Evolutionary conservation across 2,329 filamentous ascomycete species (phyloP).

Genomic region (Calonectria montana): DNA sequence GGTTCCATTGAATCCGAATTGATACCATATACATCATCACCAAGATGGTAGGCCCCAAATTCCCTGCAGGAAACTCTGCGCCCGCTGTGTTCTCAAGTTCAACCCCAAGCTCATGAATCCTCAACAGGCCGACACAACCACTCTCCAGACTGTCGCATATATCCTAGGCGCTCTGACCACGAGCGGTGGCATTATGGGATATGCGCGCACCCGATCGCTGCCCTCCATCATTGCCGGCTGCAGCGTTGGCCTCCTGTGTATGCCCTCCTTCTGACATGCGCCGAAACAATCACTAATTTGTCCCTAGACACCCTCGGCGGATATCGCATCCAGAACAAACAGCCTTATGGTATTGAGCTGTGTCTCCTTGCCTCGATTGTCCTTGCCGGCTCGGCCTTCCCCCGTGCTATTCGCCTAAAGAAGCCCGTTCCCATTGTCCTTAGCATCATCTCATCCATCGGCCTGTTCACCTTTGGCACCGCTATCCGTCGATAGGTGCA

Average conservation of each 20-base stretch:
- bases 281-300: constrained; percentile 11
- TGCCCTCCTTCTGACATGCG: constrained; percentile 29
- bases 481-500: constrained; percentile 63
- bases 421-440: constrained; percentile 89
- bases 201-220: constrained; percentile 83
- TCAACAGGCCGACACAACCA: constrained; percentile 30
- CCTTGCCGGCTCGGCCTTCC: constrained; percentile 85
- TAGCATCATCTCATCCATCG: constrained; percentile 82
- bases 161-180: constrained; percentile 85
- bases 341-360: constrained; percentile 87
- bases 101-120: not conserved
- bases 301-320: constrained; percentile 78
- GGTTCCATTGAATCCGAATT: not conserved
- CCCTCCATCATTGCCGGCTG: constrained; percentile 89
- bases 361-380: constrained; percentile 90
- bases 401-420: constrained; percentile 82
- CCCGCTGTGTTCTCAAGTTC: not conserved
- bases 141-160: constrained; percentile 72
- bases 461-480: constrained; percentile 82
- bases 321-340: constrained; percentile 79
- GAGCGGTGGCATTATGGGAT: constrained; percentile 88
- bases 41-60: constrained; percentile 26
- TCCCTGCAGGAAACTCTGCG: not conserved
- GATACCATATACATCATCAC: not conserved
- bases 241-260: constrained; percentile 78